Evolutionary conservation across 2,329 filamentous ascomycete genomes (phyloP).

Genomic region (Fusarium ramigenum): DNA sequence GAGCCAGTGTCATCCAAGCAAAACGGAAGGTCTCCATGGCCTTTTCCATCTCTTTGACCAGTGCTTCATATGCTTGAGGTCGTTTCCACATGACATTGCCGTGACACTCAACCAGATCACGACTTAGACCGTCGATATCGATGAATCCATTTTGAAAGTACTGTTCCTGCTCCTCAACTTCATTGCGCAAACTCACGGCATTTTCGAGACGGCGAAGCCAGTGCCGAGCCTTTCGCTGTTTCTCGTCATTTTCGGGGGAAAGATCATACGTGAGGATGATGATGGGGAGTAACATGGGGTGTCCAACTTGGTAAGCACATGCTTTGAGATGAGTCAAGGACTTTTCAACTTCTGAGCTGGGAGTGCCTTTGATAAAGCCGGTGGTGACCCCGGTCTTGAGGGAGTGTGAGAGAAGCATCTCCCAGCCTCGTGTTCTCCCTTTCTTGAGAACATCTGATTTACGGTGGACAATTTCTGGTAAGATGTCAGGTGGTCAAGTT

Average conservation of each 20-base stretch:
- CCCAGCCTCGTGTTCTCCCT: slow-evolving; percentile 70
- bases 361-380: slow-evolving; percentile 70
- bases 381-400: slow-evolving; percentile 65
- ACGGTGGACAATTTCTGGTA: slow-evolving; percentile 67
- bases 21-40: slow-evolving; percentile 58
- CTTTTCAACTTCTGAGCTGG: slow-evolving; percentile 62
- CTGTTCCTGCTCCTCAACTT: slow-evolving; percentile 64
- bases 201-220: slow-evolving; percentile 70
- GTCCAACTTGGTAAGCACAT: slow-evolving; percentile 60
- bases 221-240: slow-evolving; percentile 70
- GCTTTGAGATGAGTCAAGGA: slow-evolving; percentile 60
- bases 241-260: slow-evolving; percentile 64
- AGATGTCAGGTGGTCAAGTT: background rate
- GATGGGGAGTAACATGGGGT: slow-evolving; percentile 67
- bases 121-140: slow-evolving; percentile 68
- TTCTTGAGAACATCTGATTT: slow-evolving; percentile 74
- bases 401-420: slow-evolving; percentile 69
- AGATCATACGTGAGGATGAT: slow-evolving; percentile 69
- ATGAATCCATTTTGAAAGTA: slow-evolving; percentile 63
- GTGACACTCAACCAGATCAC: slow-evolving; percentile 71
- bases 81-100: slow-evolving; percentile 70
- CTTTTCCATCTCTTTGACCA: slow-evolving; percentile 58
- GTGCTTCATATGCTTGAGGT: slow-evolving; percentile 67
- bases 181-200: slow-evolving; percentile 68
- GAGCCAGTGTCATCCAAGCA: slow-evolving; percentile 33